These are phyloP conservation scores for Amorphotheca resinae DNA, from an alignment of 495 filamentous ascomycete genomes.

Conservation along the genomic window DNA sequence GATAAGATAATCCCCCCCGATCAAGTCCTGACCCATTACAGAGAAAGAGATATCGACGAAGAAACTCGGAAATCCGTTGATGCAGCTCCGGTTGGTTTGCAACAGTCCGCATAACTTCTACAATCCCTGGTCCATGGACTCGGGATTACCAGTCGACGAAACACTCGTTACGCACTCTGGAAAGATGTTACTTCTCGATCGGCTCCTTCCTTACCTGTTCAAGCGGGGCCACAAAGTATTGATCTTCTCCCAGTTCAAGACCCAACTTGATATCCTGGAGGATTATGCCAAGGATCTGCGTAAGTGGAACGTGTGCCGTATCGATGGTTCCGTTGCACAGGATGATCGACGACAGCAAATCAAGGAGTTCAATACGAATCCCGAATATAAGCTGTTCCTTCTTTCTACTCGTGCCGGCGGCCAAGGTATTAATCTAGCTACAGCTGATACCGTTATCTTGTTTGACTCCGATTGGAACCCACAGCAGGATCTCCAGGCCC, in stretches of 20 bases:
- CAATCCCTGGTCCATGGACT: slow-evolving; percentile 60
- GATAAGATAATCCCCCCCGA: too few species aligned
- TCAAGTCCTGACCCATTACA: slow-evolving; percentile 19
- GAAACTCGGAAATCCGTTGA: slow-evolving; percentile 87
- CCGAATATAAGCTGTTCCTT: slow-evolving; percentile 65
- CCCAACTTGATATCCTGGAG: slow-evolving; percentile 80
- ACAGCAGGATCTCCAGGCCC: slow-evolving; percentile 91
- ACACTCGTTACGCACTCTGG: slow-evolving; percentile 73
- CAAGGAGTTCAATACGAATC: slow-evolving; percentile 65
- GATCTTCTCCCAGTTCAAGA: slow-evolving; percentile 95
- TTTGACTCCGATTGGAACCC: slow-evolving; percentile 99
- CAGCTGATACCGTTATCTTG: slow-evolving; percentile 90
- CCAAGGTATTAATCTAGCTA: slow-evolving; percentile 94
- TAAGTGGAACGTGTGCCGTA: slow-evolving; percentile 71
- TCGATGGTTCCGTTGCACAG: slow-evolving; percentile 80
- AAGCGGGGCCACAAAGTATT: slow-evolving; percentile 73
- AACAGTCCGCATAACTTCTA: slow-evolving; percentile 95
- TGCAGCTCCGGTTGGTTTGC: slow-evolving; percentile 87
- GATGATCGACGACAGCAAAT: slow-evolving; percentile 74
- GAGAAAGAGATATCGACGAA: slow-evolving; percentile 76
- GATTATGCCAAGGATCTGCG: slow-evolving; percentile 66
- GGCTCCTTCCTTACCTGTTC: slow-evolving; percentile 67
- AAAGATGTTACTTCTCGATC: slow-evolving; percentile 90
- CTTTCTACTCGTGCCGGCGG: slow-evolving; percentile 85
- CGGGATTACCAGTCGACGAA: slow-evolving; percentile 47